Conservation (phyloP, 208 protist genomes). For the Porcisia deanei region DNA sequence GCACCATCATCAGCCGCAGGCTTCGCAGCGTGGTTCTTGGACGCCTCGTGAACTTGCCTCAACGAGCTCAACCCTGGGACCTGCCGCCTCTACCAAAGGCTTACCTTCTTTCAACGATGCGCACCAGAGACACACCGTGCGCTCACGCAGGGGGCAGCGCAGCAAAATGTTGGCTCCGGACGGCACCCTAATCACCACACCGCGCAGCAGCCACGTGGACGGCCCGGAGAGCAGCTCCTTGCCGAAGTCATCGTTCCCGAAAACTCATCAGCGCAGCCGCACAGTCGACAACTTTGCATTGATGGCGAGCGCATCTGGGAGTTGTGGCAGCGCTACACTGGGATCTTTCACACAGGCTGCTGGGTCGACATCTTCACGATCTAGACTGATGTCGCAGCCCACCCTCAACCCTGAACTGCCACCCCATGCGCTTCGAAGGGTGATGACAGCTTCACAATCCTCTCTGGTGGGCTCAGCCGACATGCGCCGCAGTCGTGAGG, state of each 20-base stretch:
- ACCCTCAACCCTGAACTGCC: background rate
- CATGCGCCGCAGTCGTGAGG: background rate
- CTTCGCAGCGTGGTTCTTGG: background rate
- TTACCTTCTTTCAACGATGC: background rate
- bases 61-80: background rate
- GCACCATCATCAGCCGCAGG: constrained; percentile 7
- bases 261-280: constrained; percentile 9
- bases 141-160: constrained; percentile 15
- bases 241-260: background rate
- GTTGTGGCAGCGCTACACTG: background rate
- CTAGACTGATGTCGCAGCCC: too few relatives aligned
- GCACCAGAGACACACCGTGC: background rate
- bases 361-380: background rate
- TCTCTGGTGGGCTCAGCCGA: background rate
- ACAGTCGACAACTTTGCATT: constrained; percentile 17
- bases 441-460: background rate
- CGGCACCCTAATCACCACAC: background rate
- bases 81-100: background rate
- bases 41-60: background rate
- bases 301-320: background rate
- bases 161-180: constrained; percentile 26
- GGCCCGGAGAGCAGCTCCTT: constrained; percentile 1
- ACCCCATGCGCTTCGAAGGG: background rate
- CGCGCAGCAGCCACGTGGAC: background rate
- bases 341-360: background rate